phyloP scores from a whole-genome alignment of 2,329 filamentous ascomycete species.

The Pestalotiopsis sp. region DNA sequence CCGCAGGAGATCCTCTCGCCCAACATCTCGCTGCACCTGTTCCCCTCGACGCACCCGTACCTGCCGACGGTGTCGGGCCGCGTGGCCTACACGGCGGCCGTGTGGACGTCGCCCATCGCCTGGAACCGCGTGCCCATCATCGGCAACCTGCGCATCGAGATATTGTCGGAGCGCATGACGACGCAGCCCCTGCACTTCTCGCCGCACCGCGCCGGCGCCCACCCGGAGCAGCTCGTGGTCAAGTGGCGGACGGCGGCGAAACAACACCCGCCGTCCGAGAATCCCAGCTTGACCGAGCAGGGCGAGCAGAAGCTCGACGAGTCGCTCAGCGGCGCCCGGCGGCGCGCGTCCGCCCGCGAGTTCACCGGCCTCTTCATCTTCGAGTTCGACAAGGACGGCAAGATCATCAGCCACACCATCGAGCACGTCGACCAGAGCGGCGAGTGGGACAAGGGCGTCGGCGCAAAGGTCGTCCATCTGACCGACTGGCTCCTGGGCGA shows the following conservation, averaged over 20 bases:
- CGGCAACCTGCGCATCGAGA: conserved; percentile 85
- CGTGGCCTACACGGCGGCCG: conserved; percentile 86
- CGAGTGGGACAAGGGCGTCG: conserved; percentile 79
- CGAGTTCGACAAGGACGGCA: conserved; percentile 86
- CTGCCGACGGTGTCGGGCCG: conserved; percentile 91
- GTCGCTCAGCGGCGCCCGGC: conserved; percentile 40
- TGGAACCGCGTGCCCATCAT: conserved; percentile 93
- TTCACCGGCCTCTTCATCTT: conserved; percentile 95
- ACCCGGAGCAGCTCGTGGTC: conserved; percentile 82
- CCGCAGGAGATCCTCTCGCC: conserved; percentile 78
- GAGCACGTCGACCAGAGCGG: conserved; percentile 87
- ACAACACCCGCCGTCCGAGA: conserved; percentile 43
- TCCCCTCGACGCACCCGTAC: conserved; percentile 79
- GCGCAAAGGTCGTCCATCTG: conserved; percentile 82
- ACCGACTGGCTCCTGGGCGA: conserved; percentile 94
- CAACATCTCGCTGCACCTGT: conserved; percentile 71
- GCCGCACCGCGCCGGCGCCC: conserved; percentile 53
- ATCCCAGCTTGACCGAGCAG: conserved; percentile 29
- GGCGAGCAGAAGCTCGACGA: conserved; percentile 37
- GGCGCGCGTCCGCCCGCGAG: conserved; percentile 67
- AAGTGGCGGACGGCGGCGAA: conserved; percentile 73
- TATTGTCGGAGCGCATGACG: conserved; percentile 87
- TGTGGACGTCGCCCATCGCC: conserved; percentile 94
- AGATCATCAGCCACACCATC: conserved; percentile 86
- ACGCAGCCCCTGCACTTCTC: conserved; percentile 54